Evolutionary conservation across 345 rosid species (phyloP).

Genomic region (Trapa bicornis): DNA sequence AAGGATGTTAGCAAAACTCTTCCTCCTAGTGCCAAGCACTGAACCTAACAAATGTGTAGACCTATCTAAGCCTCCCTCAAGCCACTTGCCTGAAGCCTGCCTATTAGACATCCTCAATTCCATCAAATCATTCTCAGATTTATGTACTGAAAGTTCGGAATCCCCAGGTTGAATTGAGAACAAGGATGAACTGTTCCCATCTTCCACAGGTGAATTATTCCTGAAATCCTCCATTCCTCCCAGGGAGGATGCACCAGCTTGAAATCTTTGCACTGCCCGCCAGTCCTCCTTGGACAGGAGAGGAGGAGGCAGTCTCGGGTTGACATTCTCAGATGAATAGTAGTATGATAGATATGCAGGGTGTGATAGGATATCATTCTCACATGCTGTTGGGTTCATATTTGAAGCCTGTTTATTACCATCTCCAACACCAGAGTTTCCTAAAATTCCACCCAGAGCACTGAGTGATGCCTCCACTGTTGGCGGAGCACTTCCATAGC

Average conservation of each 20-base stretch:
- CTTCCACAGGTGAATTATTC: constrained; percentile 25
- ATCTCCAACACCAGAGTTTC: constrained; percentile 31
- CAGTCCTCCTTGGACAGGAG: constrained; percentile 82
- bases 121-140: constrained; percentile 53
- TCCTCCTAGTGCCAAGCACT: constrained; percentile 67
- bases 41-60: constrained; percentile 24
- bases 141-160: constrained; percentile 37
- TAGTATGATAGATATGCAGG: constrained; percentile 72
- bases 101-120: constrained; percentile 48
- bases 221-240: constrained; percentile 47
- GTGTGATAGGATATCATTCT: constrained; percentile 73
- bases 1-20: constrained; percentile 93
- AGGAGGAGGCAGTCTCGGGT: constrained; percentile 85
- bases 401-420: constrained; percentile 12
- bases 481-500: constrained; percentile 96
- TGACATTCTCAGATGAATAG: constrained; percentile 59
- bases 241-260: constrained; percentile 37
- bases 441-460: constrained; percentile 58
- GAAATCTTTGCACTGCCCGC: constrained; percentile 79
- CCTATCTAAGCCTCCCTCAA: constrained; percentile 31
- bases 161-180: constrained; percentile 67
- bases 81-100: constrained; percentile 36
- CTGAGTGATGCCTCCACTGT: constrained; percentile 77
- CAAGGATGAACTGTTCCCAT: constrained; percentile 36
- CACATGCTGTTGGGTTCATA: constrained; percentile 34